Conservation (phyloP, 768 basidiomycete species). For the Terana coerulea region DNA sequence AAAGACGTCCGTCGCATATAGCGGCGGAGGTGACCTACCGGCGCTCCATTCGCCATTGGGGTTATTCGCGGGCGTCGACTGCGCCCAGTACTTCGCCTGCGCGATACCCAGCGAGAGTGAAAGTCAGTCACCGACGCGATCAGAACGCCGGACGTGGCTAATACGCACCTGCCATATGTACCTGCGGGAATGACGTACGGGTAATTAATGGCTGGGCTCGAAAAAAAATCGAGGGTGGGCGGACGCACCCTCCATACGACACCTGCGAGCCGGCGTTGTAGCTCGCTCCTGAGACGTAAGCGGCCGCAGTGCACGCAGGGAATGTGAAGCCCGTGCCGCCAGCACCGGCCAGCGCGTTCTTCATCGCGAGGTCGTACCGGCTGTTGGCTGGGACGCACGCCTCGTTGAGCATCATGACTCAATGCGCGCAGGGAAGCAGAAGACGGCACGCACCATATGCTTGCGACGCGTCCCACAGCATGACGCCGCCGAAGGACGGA, state of each 20-base stretch:
- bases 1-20: neutral
- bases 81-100: constrained; percentile 61
- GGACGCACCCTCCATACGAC: constrained; percentile 50
- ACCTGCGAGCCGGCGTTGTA: constrained; percentile 52
- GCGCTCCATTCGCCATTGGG: constrained; percentile 62
- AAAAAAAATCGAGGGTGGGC: neutral
- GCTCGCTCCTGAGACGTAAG: constrained; percentile 43
- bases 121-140: neutral
- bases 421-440: neutral
- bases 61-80: constrained; percentile 40
- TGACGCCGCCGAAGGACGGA: constrained; percentile 41
- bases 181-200: constrained; percentile 23
- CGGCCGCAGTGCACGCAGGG: constrained; percentile 55
- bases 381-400: constrained; percentile 39
- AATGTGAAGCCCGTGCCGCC: constrained; percentile 69
- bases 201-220: neutral
- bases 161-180: constrained; percentile 61
- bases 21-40: constrained; percentile 30
- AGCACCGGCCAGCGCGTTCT: constrained; percentile 53
- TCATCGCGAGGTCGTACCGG: constrained; percentile 57
- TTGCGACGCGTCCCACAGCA: constrained; percentile 44
- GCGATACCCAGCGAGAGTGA: neutral
- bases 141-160: too few relatives aligned
- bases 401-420: neutral
- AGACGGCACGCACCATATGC: constrained; percentile 33